Percentiles rank a stretch among this genome's conserved stretches.
phyloP scores from a whole-genome alignment of 2,329 filamentous ascomycete species.

The Penicillium sp. region DNA sequence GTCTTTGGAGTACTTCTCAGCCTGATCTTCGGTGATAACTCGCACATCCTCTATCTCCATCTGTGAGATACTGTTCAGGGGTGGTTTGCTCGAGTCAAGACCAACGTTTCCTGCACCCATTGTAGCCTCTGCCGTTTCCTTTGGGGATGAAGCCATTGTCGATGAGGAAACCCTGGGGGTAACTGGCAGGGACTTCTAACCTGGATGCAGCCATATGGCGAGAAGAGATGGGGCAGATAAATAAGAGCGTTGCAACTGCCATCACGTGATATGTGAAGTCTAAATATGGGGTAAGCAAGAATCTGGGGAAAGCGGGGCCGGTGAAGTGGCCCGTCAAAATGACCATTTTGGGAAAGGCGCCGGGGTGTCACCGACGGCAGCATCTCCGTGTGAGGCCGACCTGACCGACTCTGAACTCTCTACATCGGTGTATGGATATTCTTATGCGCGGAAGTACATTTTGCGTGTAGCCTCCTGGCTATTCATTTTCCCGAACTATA shows the following conservation, averaged over 20 bases:
- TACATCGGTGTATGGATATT: background rate
- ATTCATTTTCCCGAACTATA: background rate
- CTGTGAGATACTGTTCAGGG: background rate
- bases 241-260: background rate
- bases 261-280: background rate
- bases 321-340: background rate
- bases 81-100: background rate
- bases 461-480: background rate
- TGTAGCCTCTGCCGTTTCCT: background rate
- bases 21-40: background rate
- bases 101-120: background rate
- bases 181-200: background rate
- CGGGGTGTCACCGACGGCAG: background rate
- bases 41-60: background rate
- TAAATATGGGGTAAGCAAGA: background rate
- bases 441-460: background rate
- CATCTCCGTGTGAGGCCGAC: background rate
- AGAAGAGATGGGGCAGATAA: background rate
- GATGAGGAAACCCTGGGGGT: background rate
- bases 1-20: conserved; percentile 46
- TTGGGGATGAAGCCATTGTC: background rate
- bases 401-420: background rate
- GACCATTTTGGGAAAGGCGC: background rate
- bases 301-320: background rate
- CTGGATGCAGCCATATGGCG: background rate